These are phyloP conservation scores for Niebla homalea DNA, from an alignment of 495 filamentous ascomycete species.

Conservation along the genomic window DNA sequence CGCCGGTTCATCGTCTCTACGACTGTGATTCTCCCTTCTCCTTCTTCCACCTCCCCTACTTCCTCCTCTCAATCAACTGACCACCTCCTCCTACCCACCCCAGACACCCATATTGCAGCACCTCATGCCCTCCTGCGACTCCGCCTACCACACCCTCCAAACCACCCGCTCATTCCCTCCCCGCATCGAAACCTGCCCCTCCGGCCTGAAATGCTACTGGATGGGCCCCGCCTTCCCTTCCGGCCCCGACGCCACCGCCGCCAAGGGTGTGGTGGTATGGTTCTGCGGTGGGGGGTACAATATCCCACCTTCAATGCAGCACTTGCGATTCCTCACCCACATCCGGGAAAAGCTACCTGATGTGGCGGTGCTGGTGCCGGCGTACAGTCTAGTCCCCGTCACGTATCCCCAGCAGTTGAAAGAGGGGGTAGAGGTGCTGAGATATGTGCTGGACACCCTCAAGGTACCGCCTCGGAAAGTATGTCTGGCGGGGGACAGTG, in stretches of 20 bases:
- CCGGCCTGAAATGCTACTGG: constrained; percentile 44
- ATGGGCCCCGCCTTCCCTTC: constrained; percentile 33
- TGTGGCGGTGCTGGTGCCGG: constrained; percentile 37
- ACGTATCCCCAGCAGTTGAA: constrained; percentile 46
- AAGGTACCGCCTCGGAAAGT: constrained; percentile 31
- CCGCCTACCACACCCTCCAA: no score
- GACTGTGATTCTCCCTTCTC: constrained; percentile 17
- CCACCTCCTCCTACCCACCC: neutral
- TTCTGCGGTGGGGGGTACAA: constrained; percentile 42
- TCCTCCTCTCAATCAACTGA: constrained; percentile 19
- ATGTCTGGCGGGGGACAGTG: constrained; percentile 48
- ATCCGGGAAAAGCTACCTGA: constrained; percentile 32
- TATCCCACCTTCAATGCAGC: constrained; percentile 26
- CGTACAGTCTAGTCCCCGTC: constrained; percentile 44
- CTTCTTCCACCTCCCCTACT: no score
- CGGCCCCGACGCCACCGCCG: neutral
- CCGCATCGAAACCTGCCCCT: constrained; percentile 33
- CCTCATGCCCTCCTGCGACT: constrained; percentile 10
- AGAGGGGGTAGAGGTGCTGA: constrained; percentile 40
- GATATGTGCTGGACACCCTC: constrained; percentile 34
- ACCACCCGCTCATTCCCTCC: constrained; percentile 23
- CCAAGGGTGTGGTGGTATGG: no score
- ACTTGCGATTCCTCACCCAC: constrained; percentile 35
- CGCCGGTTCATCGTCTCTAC: constrained; percentile 17
- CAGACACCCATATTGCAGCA: constrained; percentile 12